Evolutionary conservation across 225 moss, liverwort and hornwort genomes (phyloP), one percentile per base, ranked within the genome.

Genomic region (Asterella californica): DNA sequence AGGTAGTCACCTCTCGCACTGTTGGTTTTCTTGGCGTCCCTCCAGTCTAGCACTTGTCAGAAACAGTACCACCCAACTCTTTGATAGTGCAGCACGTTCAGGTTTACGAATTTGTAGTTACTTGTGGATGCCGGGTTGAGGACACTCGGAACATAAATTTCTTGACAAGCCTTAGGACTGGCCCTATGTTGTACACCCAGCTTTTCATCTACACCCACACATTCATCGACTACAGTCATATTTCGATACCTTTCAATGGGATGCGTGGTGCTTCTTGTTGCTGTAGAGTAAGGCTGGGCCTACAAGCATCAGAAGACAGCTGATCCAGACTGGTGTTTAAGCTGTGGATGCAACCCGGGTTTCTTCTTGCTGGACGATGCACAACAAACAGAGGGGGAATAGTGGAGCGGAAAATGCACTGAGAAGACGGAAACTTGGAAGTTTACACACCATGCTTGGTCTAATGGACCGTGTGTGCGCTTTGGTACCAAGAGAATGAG

Each of bases 251-350:
- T 2, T 32, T 49, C 45, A 27, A 49, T 21, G 0, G 24, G 6
- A 9, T 17, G 21, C n/a, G 48, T 5, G 30, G 22, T 2, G 25
- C 45, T 30, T 50, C 11, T 52, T 32, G 32, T 32, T 32, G 9
- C 30, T 30, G 52, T 54, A 74, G 74, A 74, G 53, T 6, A 74
- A 52, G 53, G 29, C 47, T 53, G 47, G 74, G 32, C 32, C 74
- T 32, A 33, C 32, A 6, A 74, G 52, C 74, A 74, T 33, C 53
- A 53, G 30, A 53, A 33, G 34, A 34, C 52, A 53, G 74, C 33
- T 74, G 7, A 21, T 54, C 29, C 52, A 4, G 15, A 53, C 30
- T 74, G 73, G 73, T 50, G 52, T 74, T 30, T 74, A 74, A 50
- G 1, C 15, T 27, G 50, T 29, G 64, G 50, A 48, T 72, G 72